Conservation (phyloP, 2,329 filamentous ascomycete species). For the Colletotrichum sp. region DNA sequence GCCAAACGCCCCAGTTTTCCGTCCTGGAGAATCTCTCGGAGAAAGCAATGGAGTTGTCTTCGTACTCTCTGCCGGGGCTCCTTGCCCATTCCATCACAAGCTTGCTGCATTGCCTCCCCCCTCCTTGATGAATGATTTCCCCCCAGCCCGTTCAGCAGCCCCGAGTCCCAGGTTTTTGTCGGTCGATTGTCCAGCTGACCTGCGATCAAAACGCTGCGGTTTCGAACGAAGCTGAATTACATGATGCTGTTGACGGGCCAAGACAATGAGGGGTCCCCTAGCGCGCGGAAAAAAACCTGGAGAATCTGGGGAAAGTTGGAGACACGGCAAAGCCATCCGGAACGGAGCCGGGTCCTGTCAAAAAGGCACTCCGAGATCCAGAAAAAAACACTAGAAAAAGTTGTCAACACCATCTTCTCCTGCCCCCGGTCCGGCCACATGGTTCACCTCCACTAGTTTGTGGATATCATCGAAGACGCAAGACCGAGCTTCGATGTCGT, state of each 20-base stretch:
- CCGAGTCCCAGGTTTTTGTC: not conserved
- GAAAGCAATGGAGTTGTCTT: conserved; percentile 11
- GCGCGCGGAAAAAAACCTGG: conserved; percentile 2
- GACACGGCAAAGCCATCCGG: conserved; percentile 5
- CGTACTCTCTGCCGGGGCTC: not conserved
- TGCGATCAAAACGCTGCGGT: not conserved
- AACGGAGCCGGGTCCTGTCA: conserved; percentile 1
- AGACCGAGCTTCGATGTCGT: conserved; percentile 19
- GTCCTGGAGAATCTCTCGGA: not conserved
- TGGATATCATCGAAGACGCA: conserved; percentile 19
- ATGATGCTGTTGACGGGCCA: not conserved
- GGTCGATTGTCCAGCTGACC: not conserved
- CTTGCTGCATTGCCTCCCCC: not conserved
- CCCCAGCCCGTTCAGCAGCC: not conserved
- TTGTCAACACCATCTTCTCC: conserved; percentile 15
- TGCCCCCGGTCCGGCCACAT: conserved; percentile 14
- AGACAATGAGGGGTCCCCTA: not conserved
- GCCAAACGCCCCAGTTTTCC: not conserved
- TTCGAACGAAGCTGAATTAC: not conserved
- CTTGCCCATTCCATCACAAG: not conserved
- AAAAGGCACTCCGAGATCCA: not conserved
- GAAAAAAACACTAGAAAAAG: not conserved
- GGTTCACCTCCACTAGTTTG: conserved; percentile 20
- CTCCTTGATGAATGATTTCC: not conserved
- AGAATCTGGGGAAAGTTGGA: conserved; percentile 13